Conservation (phyloP, 306 rosid genomes). For the Ammopiptanthus mongolicus region DNA sequence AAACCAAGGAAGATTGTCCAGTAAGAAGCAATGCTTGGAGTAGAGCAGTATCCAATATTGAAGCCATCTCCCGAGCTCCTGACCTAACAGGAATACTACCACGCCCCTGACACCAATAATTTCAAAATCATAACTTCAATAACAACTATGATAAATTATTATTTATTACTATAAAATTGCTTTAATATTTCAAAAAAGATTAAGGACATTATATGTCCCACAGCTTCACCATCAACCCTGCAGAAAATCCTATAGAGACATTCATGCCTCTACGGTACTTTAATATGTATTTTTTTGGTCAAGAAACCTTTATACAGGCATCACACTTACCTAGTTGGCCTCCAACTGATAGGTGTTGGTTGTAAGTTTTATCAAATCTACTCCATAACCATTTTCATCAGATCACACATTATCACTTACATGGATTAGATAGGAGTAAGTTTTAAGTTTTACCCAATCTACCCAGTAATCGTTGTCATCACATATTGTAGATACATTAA, state of each 20-base stretch:
- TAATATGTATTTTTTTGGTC: background rate
- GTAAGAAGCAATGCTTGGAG: constrained; percentile 94
- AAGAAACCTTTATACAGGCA: background rate
- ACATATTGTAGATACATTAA: background rate
- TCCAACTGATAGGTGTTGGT: background rate
- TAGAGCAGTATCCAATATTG: constrained; percentile 82
- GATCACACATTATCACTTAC: background rate
- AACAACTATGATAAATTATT: background rate
- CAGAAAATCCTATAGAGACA: background rate
- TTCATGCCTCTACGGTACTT: background rate
- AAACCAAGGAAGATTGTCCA: constrained; percentile 67
- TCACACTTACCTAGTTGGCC: constrained; percentile 11
- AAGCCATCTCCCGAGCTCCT: constrained; percentile 90
- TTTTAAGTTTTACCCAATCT: background rate
- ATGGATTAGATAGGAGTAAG: background rate
- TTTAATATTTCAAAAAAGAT: background rate
- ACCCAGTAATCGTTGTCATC: constrained; percentile 6
- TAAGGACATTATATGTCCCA: background rate
- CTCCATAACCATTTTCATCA: background rate
- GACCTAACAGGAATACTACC: constrained; percentile 58
- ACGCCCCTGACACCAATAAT: constrained; percentile 58
- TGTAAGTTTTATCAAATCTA: background rate
- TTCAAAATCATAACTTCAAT: constrained; percentile 23
- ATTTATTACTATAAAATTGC: background rate
- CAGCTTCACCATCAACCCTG: constrained; percentile 13